Evolutionary conservation across 345 rosid species (phyloP), one percentile per base, ranked within the genome.

Genomic region (Aquilaria malaccensis): DNA sequence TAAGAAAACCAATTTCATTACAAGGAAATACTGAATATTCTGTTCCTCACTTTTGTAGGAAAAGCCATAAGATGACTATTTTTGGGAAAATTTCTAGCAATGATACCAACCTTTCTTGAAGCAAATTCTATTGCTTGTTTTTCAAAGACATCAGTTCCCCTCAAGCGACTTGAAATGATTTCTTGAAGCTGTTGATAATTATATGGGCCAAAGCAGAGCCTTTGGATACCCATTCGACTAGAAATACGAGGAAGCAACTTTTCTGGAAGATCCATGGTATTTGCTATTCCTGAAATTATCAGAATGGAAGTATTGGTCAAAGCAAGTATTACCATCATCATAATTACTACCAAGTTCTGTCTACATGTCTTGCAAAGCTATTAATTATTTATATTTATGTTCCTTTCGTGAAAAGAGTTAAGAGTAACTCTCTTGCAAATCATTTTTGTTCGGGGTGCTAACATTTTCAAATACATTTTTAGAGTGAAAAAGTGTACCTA

Each of bases 221-320:
- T 90, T 64, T 90, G 96, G 56, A 93, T 85, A 71, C 97, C 98
- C 96, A 90, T 77, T 54, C 97, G 79, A 73, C 98, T 93, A 56
- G 98, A 93, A 61, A 93, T 90, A 53, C 97, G 96, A 62, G 98
- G 98, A 67, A 93, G 96, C 70, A 93, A 66, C 83, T 87, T 93
- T 77, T 93, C 98, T 54, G 97, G 98, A 62, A 93, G 96, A 77
- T 93, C 97, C 98, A 93, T 93, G 29, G 98, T 93, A 73, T 93
- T 93, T 65, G 98, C 97, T 72, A 93, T 87, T 51, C 98, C 98
- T 84, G 75, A 67, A 75, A 63, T 58, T 33, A 56, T 53, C 22
- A 59, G 33, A 37, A 37, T 30, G 51, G 12, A 30, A 55, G 6
- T 55, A 37, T 22, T 15, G 46, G 32, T 55, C 30, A 45, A 58